These are phyloP conservation scores for Penicillium brevicompactum DNA, from an alignment of 2,329 filamentous ascomycete species.

Conservation along the genomic window DNA sequence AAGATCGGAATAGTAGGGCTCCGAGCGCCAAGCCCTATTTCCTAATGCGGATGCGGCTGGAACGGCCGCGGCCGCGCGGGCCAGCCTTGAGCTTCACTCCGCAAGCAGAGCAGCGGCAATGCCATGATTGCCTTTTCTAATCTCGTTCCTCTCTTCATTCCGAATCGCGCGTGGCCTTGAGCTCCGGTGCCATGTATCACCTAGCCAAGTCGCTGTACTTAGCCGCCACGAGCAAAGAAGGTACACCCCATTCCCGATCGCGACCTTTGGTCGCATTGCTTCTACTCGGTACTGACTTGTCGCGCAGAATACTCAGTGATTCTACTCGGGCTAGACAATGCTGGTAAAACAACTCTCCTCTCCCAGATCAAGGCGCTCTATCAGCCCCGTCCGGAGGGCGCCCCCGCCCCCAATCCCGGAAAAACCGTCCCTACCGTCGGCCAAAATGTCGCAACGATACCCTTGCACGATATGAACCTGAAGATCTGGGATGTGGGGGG, in stretches of 20 bases:
- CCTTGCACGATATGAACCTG: conserved; percentile 90
- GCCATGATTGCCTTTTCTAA: conserved; percentile 21
- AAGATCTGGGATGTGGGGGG: conserved; percentile 99
- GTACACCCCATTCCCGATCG: conserved; percentile 47
- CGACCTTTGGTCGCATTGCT: not conserved
- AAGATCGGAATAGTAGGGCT: not conserved
- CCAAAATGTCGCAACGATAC: conserved; percentile 92
- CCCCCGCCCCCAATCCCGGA: conserved; percentile 59
- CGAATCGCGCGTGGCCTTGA: conserved; percentile 19
- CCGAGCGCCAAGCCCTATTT: conserved; percentile 32
- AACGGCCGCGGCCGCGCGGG: conserved; percentile 12
- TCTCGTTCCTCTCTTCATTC: not conserved
- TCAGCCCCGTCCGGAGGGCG: conserved; percentile 45
- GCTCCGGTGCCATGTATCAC: conserved; percentile 74
- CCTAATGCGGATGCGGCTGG: conserved; percentile 26
- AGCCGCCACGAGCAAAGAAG: conserved; percentile 96
- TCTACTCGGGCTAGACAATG: conserved; percentile 95
- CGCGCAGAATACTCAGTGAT: conserved; percentile 88
- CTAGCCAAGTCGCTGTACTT: conserved; percentile 92
- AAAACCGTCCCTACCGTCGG: conserved; percentile 96
- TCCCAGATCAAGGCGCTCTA: conserved; percentile 93
- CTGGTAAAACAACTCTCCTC: conserved; percentile 96
- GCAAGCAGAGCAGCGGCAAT: conserved; percentile 10
- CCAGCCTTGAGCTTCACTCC: conserved; percentile 5
- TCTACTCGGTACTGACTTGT: not conserved